Conservation (phyloP, 75 land plant genomes). For the Picea sitchensis region DNA sequence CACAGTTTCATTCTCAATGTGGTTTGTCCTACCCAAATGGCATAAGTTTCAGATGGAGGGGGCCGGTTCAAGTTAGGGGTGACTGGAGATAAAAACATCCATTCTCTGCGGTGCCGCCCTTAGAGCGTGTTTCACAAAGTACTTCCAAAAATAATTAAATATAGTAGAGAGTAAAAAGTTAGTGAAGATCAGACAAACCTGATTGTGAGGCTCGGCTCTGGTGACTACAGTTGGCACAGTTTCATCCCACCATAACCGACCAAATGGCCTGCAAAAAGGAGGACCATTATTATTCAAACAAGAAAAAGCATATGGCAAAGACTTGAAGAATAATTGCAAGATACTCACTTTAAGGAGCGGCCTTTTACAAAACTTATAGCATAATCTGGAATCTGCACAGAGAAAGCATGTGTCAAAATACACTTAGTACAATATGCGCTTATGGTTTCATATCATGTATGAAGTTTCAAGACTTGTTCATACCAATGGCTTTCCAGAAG, state of each 20-base stretch:
- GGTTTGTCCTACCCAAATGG: too few species aligned
- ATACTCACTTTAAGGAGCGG: slow-evolving; percentile 51
- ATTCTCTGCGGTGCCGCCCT: neutral
- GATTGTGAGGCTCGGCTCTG: slow-evolving; percentile 63
- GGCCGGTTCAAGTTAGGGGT: too few species aligned
- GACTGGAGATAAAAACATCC: neutral
- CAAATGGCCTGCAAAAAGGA: slow-evolving; percentile 67
- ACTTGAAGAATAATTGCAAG: slow-evolving; percentile 13
- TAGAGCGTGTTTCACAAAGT: neutral
- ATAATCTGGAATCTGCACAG: slow-evolving; percentile 68
- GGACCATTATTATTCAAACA: neutral
- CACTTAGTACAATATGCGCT: neutral
- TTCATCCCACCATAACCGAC: slow-evolving; percentile 98
- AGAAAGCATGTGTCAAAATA: neutral
- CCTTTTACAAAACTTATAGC: slow-evolving; percentile 55
- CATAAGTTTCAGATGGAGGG: too few species aligned
- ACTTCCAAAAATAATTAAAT: neutral
- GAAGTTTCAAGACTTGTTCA: neutral
- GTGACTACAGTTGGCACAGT: slow-evolving; percentile 86
- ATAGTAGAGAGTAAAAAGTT: neutral
- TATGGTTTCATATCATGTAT: neutral
- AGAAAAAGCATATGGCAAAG: neutral
- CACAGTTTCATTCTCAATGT: too few species aligned
- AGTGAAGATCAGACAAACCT: slow-evolving; percentile 30
- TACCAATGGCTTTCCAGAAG: slow-evolving; percentile 89